Base-by-base conservation (phyloP, 208 protist genomes). In the Leishmania braziliensis region DNA sequence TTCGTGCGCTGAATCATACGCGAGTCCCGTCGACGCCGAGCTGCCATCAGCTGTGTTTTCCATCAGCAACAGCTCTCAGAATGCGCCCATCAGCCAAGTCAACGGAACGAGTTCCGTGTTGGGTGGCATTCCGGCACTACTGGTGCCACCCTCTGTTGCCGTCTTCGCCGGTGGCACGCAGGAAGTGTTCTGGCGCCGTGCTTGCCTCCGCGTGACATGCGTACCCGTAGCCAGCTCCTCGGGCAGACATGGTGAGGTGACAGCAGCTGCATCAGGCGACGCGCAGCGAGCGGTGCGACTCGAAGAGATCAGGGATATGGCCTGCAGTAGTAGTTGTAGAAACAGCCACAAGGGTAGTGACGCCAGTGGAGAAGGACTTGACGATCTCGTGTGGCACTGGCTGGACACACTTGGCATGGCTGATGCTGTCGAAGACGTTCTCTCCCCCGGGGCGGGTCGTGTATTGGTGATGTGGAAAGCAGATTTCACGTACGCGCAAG, bases 331-430 rank as follows among this genome's bases (percentile, higher is more conserved):
- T 39, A 50, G 66, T 12, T 39, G 39, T 75, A 58, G 71, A 23
- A 16, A 18, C 71, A 77, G 73, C 54, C 29, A 77, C 43, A 75
- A 6, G 12, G 39, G n/a, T 16, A 46, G 62, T 63, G 50, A 5
- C 14, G 12, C 16, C 48, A 33, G 48, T 53, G 51, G 9, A 60
- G 43, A 48, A 5, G 12, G 4, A 6, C 36, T 70, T 51, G 62
- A 43, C 29, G 60, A 18, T 23, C 62, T 85, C 36, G 82, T 85
- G 53, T 85, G 82, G 82, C 82, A 72, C 5, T 85, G 82, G 82
- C 51, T 85, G n/a, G 20, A 46, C 8, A 46, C 33, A 51, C 71
- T 81, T 14, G 82, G 71, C 50, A 78, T 85, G 77, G 33, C 70
- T 29, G 62, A 74, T 29, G 77, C 63, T 3, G 63, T 81, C 10